Base-by-base conservation (phyloP, 371 early-diverging fungal genomes). In the Smittium mucronatum region DNA sequence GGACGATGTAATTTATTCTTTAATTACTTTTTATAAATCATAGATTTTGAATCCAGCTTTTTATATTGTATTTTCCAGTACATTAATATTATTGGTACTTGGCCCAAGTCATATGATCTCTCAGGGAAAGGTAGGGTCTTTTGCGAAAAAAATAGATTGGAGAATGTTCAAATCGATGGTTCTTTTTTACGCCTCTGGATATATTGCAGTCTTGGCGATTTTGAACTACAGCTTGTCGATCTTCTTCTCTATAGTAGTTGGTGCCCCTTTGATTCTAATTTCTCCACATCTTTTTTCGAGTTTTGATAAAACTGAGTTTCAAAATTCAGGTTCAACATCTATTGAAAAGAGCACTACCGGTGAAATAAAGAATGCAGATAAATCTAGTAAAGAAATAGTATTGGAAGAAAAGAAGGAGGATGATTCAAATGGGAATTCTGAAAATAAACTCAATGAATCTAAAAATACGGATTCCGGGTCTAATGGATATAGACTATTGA, bases 191-290 rank as follows among this genome's bases (percentile, higher is more conserved):
- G 83, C 89, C 34, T 92, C 89, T 1, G 75, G 88, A 47, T 75
- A 81, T 21, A 81, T 93, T n/a, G 83, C 90, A 2, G 86, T 88
- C 0, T 79, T 92, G 0, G 86, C 93, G 0, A 85, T 88, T 21
- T 81, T 91, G 68, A 95, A 95, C 78, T 92, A 92, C 69, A 88
- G 89, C 70, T 74, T 94, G 58, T 88, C 93, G 0, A 83, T 93
- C 0, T 80, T 81, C 15, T 80, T 89, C 25, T 92, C 90, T 57
- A 71, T 88, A 15, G 71, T 88, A 30, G 81, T 85, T 25, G 86
- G 87, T 1, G 75, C 91, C 11, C 87, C 89, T 0, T 84, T 88
- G 66, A 75, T 84, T 36, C 63, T 87, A 47, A 47, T 47, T 47
- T 47, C 47, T 47, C 47, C 47, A 47, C 0, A 82, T 86, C 21